Evolutionary conservation across 345 rosid species (phyloP).

Genomic region (Carallia brachiata): DNA sequence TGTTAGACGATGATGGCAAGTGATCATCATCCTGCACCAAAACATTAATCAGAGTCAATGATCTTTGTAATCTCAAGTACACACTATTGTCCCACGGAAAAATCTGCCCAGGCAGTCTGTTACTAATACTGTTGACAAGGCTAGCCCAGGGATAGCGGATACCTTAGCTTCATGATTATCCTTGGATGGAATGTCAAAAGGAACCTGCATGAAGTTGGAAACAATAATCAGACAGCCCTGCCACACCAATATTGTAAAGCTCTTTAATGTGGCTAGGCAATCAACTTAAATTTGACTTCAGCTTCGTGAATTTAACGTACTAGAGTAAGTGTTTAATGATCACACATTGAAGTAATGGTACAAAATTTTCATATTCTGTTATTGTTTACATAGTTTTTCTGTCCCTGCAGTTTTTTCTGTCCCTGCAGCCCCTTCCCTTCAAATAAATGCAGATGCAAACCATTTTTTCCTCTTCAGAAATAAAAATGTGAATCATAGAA

Average conservation of each 20-base stretch:
- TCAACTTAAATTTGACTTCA: not conserved
- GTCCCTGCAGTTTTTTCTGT: too few species aligned
- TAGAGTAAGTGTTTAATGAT: too few species aligned
- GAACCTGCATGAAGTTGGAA: constrained; percentile 47
- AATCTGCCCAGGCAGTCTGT: not conserved
- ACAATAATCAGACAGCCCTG: constrained; percentile 1
- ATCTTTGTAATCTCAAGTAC: not conserved
- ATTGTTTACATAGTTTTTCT: too few species aligned
- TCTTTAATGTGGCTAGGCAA: not conserved
- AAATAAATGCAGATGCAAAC: too few species aligned
- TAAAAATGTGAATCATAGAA: too few species aligned
- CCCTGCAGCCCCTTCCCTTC: too few species aligned
- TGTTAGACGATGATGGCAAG: constrained; percentile 63
- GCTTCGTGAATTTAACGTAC: not conserved
- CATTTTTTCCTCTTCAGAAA: too few species aligned
- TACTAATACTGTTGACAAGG: not conserved
- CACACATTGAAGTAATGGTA: too few species aligned
- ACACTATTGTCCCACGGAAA: not conserved
- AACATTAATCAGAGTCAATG: constrained; percentile 13
- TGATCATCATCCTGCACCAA: constrained; percentile 48
- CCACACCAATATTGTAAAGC: not conserved
- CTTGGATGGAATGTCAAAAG: constrained; percentile 57
- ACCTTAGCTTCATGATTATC: constrained; percentile 53
- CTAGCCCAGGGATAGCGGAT: constrained; percentile 13
- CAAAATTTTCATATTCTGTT: too few species aligned